Base-by-base conservation (phyloP, 441 rosid species). In the Viola pubescens region DNA sequence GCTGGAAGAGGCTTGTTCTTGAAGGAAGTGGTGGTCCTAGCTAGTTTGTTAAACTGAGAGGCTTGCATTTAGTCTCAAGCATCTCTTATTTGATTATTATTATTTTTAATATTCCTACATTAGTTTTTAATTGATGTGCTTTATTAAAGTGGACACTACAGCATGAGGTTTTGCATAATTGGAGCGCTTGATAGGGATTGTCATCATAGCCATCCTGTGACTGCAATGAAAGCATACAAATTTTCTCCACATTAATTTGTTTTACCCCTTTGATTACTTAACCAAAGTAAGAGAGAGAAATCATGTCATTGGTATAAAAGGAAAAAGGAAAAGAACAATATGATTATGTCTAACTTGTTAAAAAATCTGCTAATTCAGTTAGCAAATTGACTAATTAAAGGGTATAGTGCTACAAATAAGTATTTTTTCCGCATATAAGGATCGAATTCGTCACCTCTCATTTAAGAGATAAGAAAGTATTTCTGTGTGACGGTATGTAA, bases 121-220 rank as follows among this genome's bases (percentile, higher is more conserved):
- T 19, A 19, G 46, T 50, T 39, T 59, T 41, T 52, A 47, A 34
- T 70, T 59, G 58, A 58, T 47, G 0, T 60, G 64, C 75, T 77
- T 74, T 70, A 73, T 56, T 64, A 67, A 73, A 72, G 76, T 62
- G 62, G 26, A 19, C 26, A 19, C 26, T 72, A 68, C 67, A 69
- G 68, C 83, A 66, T 71, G 77, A 64, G 58, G 60, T 56, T 70
- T 66, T 76, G 81, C 79, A 70, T 72, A 65, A 76, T 76, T 76
- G 71, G 67, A 46, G 76, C 63, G 16, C 61, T 58, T 34, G 66
- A 70, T 65, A 3, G 69, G 63, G 61, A 65, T 54, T 37, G 69
- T 41, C 65, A 72, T 69, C 69, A 64, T 16, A 9, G 40, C 60
- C 59, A 38, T 54, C 63, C 26, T 61, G 62, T 56, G 59, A 65